These are phyloP conservation scores for Sphagnum contortum DNA, from an alignment of 225 moss, liverwort and hornwort species.

Conservation along the genomic window DNA sequence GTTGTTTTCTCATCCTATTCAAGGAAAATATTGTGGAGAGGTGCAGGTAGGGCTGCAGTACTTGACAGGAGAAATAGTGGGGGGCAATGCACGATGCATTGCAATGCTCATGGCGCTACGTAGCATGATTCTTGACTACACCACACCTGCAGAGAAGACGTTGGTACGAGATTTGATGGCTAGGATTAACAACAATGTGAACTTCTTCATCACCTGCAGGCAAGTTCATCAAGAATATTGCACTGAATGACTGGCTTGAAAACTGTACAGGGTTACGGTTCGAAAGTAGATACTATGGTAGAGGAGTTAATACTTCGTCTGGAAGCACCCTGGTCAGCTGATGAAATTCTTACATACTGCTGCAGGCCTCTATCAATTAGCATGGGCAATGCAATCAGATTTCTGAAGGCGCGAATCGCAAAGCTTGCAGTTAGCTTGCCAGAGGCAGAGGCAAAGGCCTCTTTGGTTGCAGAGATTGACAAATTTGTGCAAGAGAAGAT, in stretches of 20 bases:
- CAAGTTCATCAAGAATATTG: neutral
- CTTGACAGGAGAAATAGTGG: slow-evolving; percentile 76
- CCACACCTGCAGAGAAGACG: slow-evolving; percentile 74
- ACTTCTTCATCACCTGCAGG: slow-evolving; percentile 82
- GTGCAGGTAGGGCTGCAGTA: slow-evolving; percentile 77
- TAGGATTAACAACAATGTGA: slow-evolving; percentile 83
- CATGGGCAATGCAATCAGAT: slow-evolving; percentile 97
- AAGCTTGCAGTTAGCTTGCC: slow-evolving; percentile 41
- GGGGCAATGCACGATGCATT: slow-evolving; percentile 89
- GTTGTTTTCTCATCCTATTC: too few relatives aligned
- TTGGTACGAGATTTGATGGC: slow-evolving; percentile 74
- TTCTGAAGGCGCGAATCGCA: slow-evolving; percentile 68
- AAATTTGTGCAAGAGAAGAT: slow-evolving; percentile 84
- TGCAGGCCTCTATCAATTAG: slow-evolving; percentile 86
- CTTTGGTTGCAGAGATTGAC: slow-evolving; percentile 66
- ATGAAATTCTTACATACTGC: slow-evolving; percentile 1
- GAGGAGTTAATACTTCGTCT: too few relatives aligned
- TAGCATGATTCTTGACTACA: slow-evolving; percentile 76
- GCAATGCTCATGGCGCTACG: slow-evolving; percentile 86
- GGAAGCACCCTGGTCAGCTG: too few relatives aligned
- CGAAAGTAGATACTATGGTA: too few relatives aligned
- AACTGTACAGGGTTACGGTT: too few relatives aligned
- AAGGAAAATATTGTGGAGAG: neutral
- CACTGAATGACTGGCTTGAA: too few relatives aligned
- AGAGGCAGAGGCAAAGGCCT: slow-evolving; percentile 73